Conservation (phyloP, 257 asterid genomes). For the Nicotiana paniculata region DNA sequence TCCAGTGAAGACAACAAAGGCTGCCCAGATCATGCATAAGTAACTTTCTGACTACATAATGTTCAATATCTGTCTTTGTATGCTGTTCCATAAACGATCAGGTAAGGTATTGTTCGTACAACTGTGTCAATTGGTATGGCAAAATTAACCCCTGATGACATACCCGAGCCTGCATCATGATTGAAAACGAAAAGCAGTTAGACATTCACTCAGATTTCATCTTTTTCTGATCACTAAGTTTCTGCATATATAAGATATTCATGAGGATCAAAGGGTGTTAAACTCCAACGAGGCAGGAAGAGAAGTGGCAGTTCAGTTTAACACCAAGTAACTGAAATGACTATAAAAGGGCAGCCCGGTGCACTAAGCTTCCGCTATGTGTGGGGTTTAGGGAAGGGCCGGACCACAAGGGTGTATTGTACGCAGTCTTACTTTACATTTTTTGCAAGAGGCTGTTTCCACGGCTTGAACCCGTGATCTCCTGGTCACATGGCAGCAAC, state of each 20-base stretch:
- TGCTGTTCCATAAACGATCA: constrained; percentile 79
- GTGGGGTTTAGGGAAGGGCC: too few species aligned
- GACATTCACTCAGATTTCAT: not conserved
- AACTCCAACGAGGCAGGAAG: constrained; percentile 1
- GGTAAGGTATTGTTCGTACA: constrained; percentile 15
- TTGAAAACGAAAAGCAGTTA: not conserved
- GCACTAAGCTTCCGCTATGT: too few species aligned
- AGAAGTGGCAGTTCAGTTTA: not conserved
- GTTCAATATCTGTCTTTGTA: constrained; percentile 35
- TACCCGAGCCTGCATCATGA: constrained; percentile 58
- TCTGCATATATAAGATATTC: not conserved
- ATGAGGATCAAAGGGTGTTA: constrained; percentile 10
- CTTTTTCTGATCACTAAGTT: constrained; percentile 5
- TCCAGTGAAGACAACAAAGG: not conserved
- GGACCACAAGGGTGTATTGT: too few species aligned
- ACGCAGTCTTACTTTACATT: too few species aligned
- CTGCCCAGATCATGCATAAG: not conserved
- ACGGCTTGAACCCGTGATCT: too few species aligned
- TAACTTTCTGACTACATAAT: not conserved
- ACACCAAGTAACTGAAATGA: not conserved
- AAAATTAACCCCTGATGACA: constrained; percentile 84
- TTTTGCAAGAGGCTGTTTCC: too few species aligned
- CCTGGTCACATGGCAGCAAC: too few species aligned
- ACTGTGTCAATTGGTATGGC: constrained; percentile 77
- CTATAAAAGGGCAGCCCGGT: not conserved